phyloP scores from a whole-genome alignment of 768 basidiomycete genomes.

The Leccinellum luteum region DNA sequence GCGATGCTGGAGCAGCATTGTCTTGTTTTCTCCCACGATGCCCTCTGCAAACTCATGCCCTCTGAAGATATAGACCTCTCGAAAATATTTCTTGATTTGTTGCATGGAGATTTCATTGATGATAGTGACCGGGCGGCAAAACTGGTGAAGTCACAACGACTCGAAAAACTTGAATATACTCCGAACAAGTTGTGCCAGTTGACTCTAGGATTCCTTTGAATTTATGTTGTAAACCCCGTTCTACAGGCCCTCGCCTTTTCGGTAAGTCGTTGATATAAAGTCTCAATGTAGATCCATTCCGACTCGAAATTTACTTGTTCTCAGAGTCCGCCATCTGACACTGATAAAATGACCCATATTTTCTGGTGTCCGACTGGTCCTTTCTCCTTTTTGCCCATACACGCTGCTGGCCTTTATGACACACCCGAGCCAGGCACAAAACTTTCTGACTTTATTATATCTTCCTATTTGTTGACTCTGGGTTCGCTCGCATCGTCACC shows the following conservation, averaged over 20 bases:
- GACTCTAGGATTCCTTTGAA: neutral
- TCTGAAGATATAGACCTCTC: neutral
- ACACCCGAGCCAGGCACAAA: neutral
- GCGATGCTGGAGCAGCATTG: neutral
- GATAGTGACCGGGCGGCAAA: rapidly evolving
- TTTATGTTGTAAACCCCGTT: neutral
- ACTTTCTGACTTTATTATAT: neutral
- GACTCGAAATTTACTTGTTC: neutral
- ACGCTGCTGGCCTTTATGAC: neutral
- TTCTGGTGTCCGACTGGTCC: neutral
- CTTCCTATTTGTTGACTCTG: neutral
- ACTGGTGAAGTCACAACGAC: neutral
- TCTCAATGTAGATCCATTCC: neutral
- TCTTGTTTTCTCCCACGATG: neutral
- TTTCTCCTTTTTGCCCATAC: neutral
- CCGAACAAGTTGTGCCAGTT: neutral
- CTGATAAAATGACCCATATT: neutral
- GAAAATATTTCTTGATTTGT: neutral
- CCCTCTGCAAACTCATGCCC: neutral
- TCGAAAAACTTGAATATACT: neutral
- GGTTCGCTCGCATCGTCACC: neutral
- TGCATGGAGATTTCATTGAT: neutral
- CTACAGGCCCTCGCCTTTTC: neutral
- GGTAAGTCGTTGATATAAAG: neutral
- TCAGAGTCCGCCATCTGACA: neutral